A percentile compares a stretch with the other conserved stretches of the same genome.
Evolutionary conservation across 306 rosid genomes (phyloP).

Genomic region (Boehmeria nivea): DNA sequence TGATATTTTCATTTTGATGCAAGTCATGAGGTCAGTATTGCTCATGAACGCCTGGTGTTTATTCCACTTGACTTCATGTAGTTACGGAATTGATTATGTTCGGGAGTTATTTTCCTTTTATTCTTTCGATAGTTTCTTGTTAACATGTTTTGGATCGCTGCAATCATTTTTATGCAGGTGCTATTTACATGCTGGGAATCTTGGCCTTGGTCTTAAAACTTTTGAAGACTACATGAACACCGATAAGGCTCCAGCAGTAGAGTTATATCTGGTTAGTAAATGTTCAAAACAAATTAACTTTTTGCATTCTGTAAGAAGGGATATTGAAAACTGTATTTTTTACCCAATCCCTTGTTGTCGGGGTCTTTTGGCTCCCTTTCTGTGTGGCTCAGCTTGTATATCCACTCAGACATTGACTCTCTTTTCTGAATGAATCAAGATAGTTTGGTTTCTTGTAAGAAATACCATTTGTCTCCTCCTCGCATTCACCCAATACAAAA

Average conservation of each 20-base stretch:
- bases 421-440: too few relatives aligned
- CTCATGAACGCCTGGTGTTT: neutral
- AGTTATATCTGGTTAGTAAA: constrained; percentile 59
- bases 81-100: neutral
- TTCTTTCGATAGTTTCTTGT: constrained; percentile 1
- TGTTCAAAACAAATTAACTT: neutral
- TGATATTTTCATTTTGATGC: constrained; percentile 57
- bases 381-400: too few relatives aligned
- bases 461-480: too few relatives aligned
- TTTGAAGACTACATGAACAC: constrained; percentile 49
- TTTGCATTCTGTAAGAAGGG: too few relatives aligned
- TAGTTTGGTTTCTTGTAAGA: too few relatives aligned
- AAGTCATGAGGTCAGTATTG: constrained; percentile 65
- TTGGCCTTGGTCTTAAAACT: constrained; percentile 55
- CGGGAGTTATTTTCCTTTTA: neutral
- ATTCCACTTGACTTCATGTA: neutral
- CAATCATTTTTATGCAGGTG: constrained; percentile 53
- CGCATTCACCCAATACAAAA: too few relatives aligned
- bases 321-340: neutral
- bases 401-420: too few relatives aligned
- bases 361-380: too few relatives aligned
- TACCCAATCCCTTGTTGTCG: too few relatives aligned
- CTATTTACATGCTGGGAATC: constrained; percentile 64
- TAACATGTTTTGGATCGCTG: neutral
- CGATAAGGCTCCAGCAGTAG: constrained; percentile 33